These are phyloP conservation scores for Pseudocercospora musae DNA, from an alignment of 2,329 filamentous ascomycete genomes.

Conservation along the genomic window DNA sequence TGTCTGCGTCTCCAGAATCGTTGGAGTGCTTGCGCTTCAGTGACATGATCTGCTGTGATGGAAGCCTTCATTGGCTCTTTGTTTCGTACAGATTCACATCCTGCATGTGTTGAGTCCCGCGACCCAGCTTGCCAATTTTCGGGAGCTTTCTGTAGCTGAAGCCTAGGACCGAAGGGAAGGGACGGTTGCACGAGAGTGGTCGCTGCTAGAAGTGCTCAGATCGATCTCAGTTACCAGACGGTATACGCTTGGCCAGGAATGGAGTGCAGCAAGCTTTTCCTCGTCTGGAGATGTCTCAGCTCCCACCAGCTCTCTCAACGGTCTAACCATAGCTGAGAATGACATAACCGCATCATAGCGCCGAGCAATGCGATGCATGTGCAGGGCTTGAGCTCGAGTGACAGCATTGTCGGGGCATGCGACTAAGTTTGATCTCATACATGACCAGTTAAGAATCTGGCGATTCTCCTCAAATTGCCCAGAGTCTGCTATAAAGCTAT, in stretches of 20 bases:
- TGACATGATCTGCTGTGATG: constrained; percentile 20
- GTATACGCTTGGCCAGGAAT: background rate
- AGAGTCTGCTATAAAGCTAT: background rate
- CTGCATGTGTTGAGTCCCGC: background rate
- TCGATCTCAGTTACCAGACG: background rate
- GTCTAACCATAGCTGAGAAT: constrained; percentile 17
- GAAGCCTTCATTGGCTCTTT: background rate
- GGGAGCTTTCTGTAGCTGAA: background rate
- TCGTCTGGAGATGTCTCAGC: background rate
- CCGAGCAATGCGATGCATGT: background rate
- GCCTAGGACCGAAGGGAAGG: background rate
- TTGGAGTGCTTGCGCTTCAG: constrained; percentile 31
- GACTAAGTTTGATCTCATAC: background rate
- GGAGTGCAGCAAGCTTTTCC: background rate
- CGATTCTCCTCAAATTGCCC: background rate
- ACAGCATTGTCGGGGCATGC: background rate
- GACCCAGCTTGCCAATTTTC: background rate
- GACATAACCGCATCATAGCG: constrained; percentile 11
- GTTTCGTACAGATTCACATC: background rate
- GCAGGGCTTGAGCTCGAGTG: background rate
- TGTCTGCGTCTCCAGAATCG: constrained; percentile 23
- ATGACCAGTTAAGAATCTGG: background rate
- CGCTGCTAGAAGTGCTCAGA: background rate
- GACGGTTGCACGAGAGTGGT: background rate
- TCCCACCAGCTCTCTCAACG: background rate